Evolutionary conservation across 169 alveolate species (phyloP).

Genomic region (Plasmodium knowlesi): DNA sequence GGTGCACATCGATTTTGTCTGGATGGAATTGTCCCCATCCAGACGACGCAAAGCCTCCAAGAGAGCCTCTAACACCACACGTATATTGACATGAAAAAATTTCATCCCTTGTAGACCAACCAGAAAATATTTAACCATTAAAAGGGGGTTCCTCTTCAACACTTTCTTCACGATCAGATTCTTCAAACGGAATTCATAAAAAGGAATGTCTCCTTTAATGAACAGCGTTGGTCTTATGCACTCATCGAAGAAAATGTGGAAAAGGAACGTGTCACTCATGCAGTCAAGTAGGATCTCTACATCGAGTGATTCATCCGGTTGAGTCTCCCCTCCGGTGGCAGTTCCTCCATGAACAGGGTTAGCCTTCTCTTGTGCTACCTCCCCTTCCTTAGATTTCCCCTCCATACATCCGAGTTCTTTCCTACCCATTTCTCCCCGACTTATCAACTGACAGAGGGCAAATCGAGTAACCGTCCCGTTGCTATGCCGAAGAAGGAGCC

Average conservation of each 20-base stretch:
- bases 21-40: background rate
- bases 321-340: background rate
- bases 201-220: conserved; percentile 47
- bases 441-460: conserved; percentile 15
- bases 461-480: conserved; percentile 41
- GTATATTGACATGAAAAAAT: background rate
- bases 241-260: conserved; percentile 57
- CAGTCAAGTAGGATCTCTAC: conserved; percentile 29
- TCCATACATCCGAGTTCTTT: background rate
- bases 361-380: background rate
- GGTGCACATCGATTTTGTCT: background rate
- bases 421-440: background rate
- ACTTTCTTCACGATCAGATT: conserved; percentile 55
- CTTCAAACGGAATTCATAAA: conserved; percentile 7
- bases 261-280: conserved; percentile 61
- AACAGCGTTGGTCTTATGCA: conserved; percentile 63
- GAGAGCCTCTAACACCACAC: conserved; percentile 23
- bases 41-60: background rate
- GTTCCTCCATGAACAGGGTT: background rate
- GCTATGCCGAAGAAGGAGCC: conserved; percentile 31
- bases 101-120: background rate
- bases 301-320: background rate
- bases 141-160: conserved; percentile 17
- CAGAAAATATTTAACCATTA: background rate
- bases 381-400: no score